Evolutionary conservation across 805 yeast genomes (phyloP), one percentile per base, ranked within the genome.

Genomic region (Isabelozyma gotoi): DNA sequence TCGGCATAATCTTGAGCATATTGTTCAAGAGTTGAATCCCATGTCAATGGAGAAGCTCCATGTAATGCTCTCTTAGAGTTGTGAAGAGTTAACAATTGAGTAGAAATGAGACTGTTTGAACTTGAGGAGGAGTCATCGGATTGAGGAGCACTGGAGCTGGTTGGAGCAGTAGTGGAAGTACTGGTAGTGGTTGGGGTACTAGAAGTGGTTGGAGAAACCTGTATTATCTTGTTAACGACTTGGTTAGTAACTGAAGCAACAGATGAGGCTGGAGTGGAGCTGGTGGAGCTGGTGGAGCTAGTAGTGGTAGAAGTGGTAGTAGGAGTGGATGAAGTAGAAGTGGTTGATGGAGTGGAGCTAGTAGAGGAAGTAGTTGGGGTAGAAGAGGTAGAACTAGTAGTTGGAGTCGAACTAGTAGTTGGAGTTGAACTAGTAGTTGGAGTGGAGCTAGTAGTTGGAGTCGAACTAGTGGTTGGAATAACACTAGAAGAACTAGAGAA

Each of bases 21-120:
- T 5, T 57, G 45, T 38, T 80, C 82, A 15, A 83, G 61, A 0
- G 65, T 66, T 6, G 63, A 53, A 46, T 75, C 73, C 95, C 95
- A 88, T 1, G 61, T 38, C 42, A 88, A 60, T 5, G 63, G 65
- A 3, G 68, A 66, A 11, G 77, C 85, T 32, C 68, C 59, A 62
- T 84, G 89, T 16, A 57, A 51, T 3, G 76, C 66, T 62, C 91
- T 74, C 54, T 75, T 73, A 27, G 59, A 49, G 65, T 86, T 86
- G 69, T 85, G 92, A 49, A 74, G 80, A 44, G 66, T 68, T 46
- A 87, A 71, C 49, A 85, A 78, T 27, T 63, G 57, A 39, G 53
- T 45, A 10, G 75, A 75, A 49, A 78, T 77, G 24, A 48, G 34
- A 19, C 50, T 38, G 33, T n/a, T n/a, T 50, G 27, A 6, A 53